Conservation (phyloP, 129 eudicot genomes). For the Gnaphalium uliginosum region DNA sequence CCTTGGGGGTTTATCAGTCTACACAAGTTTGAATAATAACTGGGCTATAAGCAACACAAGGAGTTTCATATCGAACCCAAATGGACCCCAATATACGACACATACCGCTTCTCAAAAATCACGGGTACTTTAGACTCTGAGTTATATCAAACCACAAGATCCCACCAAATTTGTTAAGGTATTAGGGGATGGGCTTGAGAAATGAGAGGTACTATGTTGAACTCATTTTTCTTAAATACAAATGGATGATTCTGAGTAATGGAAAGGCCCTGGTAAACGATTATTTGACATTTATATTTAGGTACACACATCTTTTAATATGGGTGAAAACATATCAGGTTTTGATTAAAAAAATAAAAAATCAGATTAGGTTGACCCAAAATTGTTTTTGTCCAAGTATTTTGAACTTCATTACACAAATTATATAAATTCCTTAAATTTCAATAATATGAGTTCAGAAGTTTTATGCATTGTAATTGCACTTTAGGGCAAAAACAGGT, state of each 20-base stretch:
- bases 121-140: conserved; percentile 65
- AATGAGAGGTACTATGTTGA: conserved; percentile 49
- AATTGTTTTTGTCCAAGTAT: not conserved
- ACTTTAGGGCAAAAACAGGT: not conserved
- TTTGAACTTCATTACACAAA: not conserved
- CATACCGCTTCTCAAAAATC: conserved; percentile 60
- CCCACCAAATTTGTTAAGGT: conserved; percentile 66
- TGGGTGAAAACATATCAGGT: not conserved
- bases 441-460: not conserved
- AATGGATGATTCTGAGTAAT: conserved; percentile 60
- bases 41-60: conserved; percentile 76
- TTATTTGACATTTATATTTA: conserved; percentile 68
- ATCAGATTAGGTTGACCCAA: not conserved
- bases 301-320: conserved; percentile 30
- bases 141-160: conserved; percentile 66
- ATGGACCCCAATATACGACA: conserved; percentile 48
- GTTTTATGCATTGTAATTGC: not conserved
- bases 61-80: conserved; percentile 56
- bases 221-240: conserved; percentile 77
- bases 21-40: conserved; percentile 37
- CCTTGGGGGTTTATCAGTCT: conserved; percentile 62
- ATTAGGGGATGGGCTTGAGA: conserved; percentile 61
- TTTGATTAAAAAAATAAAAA: not conserved
- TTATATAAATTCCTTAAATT: not conserved
- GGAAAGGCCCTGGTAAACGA: conserved; percentile 72